Percentiles rank a stretch among this genome's conserved stretches.
phyloP scores from a whole-genome alignment of 2,329 filamentous ascomycete species.

The Calonectria montana region DNA sequence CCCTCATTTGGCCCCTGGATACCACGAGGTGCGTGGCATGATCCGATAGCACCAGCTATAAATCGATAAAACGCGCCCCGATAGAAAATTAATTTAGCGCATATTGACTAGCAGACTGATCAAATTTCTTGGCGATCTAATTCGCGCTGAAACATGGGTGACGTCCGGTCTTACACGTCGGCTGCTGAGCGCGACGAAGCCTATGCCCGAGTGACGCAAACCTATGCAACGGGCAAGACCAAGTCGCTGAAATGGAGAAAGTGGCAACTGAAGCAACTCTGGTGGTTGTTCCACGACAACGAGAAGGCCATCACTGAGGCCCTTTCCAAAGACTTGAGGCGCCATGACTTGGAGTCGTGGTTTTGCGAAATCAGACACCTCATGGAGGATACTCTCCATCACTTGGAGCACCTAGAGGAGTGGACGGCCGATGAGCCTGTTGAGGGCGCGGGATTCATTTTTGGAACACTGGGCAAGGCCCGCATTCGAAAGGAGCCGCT shows the following conservation, averaged over 20 bases:
- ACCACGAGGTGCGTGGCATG: constrained; percentile 1
- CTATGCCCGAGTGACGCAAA: background rate
- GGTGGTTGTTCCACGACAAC: background rate
- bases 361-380: constrained; percentile 16
- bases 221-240: constrained; percentile 1
- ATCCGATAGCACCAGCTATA: background rate
- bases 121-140: background rate
- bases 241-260: background rate
- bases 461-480: constrained; percentile 38
- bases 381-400: constrained; percentile 50
- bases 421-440: constrained; percentile 53
- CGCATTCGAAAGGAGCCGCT: constrained; percentile 55
- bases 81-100: background rate
- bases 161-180: background rate
- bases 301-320: background rate
- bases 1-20: background rate
- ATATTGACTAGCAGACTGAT: background rate
- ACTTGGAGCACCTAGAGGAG: constrained; percentile 51
- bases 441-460: constrained; percentile 42
- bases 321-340: background rate
- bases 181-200: background rate
- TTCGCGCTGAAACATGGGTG: background rate
- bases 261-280: background rate
- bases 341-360: background rate
- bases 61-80: background rate